Evolutionary conservation across 164 flowering plant species (phyloP).

Genomic region (Nelumbo lutea): DNA sequence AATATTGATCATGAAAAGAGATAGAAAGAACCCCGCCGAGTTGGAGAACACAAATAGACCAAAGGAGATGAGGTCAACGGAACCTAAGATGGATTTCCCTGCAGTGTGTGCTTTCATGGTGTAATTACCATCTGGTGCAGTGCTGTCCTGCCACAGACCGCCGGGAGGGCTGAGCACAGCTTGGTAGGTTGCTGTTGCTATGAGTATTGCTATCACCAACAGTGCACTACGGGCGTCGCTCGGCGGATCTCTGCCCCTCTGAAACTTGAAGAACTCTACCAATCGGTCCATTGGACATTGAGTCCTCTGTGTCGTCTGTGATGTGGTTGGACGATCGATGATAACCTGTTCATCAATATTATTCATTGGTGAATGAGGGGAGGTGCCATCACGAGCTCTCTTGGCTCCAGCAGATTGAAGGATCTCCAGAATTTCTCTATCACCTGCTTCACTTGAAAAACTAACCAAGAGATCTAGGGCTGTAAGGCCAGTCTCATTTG

Average conservation of each 20-base stretch:
- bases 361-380: neutral
- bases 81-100: too few relatives aligned
- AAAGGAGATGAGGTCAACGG: neutral
- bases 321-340: too few relatives aligned
- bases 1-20: constrained; percentile 6
- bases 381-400: constrained; percentile 16
- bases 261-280: neutral
- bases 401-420: constrained; percentile 26
- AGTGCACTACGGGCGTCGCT: constrained; percentile 8
- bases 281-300: neutral
- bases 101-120: too few relatives aligned
- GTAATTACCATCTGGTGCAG: too few relatives aligned
- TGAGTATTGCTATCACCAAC: constrained; percentile 20
- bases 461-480: constrained; percentile 27
- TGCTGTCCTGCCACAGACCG: neutral
- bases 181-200: constrained; percentile 18
- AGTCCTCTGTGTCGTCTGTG: neutral
- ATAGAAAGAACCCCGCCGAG: constrained; percentile 9
- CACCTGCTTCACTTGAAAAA: constrained; percentile 29
- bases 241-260: neutral
- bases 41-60: constrained; percentile 6
- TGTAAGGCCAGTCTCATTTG: constrained; percentile 29
- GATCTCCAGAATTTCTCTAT: constrained; percentile 20
- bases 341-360: too few relatives aligned
- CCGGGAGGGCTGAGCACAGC: constrained; percentile 25